These are phyloP conservation scores for Pholiota conissans DNA, from an alignment of 768 basidiomycete genomes.

Conservation along the genomic window DNA sequence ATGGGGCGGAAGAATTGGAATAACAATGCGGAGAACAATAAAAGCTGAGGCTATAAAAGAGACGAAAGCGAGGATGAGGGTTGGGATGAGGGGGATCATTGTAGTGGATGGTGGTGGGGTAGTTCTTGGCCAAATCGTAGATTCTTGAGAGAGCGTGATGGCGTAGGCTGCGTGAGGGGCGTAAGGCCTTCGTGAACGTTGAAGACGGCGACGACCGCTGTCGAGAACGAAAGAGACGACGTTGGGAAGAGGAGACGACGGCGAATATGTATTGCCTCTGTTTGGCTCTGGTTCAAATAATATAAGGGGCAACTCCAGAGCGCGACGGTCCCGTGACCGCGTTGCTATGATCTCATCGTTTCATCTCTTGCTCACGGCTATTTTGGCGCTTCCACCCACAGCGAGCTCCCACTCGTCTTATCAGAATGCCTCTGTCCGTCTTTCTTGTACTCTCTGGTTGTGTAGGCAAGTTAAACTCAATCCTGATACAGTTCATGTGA, in stretches of 20 bases:
- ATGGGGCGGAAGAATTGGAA: conserved; percentile 73
- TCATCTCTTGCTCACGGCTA: too few relatives aligned
- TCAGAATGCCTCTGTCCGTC: too few relatives aligned
- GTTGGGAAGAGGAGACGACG: conserved; percentile 17
- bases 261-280: conserved; percentile 30
- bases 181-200: conserved; percentile 42
- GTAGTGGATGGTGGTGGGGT: conserved; percentile 34
- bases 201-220: conserved; percentile 29
- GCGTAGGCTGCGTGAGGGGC: conserved; percentile 46
- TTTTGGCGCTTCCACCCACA: too few relatives aligned
- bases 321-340: conserved; percentile 33
- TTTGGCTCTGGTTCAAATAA: conserved; percentile 40
- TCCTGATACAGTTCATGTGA: too few relatives aligned
- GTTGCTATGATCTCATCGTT: conserved; percentile 10
- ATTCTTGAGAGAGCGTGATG: conserved; percentile 36
- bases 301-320: conserved; percentile 25
- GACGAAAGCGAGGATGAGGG: conserved; percentile 65
- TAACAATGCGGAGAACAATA: conserved; percentile 72
- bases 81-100: conserved; percentile 70
- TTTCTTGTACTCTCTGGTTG: too few relatives aligned
- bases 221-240: conserved; percentile 26
- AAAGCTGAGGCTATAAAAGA: conserved; percentile 76
- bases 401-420: too few relatives aligned
- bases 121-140: conserved; percentile 25
- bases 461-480: too few relatives aligned